These are phyloP conservation scores for Cornus kousa DNA, from an alignment of 148 eudicot genomes.

Conservation along the genomic window DNA sequence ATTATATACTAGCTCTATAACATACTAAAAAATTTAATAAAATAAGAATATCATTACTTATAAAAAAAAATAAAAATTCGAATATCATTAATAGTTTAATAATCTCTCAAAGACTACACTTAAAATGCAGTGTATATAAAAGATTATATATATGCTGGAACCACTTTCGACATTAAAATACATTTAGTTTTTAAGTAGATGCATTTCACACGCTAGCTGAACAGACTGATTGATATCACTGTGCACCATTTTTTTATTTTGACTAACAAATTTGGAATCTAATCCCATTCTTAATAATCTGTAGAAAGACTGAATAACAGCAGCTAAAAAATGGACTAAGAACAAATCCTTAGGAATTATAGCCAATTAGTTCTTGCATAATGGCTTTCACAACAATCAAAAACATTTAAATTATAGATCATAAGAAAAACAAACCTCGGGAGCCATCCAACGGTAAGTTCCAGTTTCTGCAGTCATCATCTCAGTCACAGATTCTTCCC, in stretches of 20 bases:
- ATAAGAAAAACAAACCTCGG: slow-evolving; percentile 63
- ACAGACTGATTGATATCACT: not conserved
- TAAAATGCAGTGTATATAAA: too few species aligned
- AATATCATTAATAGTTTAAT: too few species aligned
- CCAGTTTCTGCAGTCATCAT: slow-evolving; percentile 99
- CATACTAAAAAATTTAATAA: too few species aligned
- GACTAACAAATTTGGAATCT: not conserved
- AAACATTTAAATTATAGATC: not conserved
- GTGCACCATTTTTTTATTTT: not conserved
- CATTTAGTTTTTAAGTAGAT: not conserved
- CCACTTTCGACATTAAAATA: not conserved
- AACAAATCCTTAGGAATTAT: slow-evolving; percentile 8
- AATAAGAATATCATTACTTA: too few species aligned
- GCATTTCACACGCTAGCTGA: not conserved
- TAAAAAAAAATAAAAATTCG: too few species aligned
- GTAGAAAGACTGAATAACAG: not conserved
- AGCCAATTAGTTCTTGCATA: not conserved
- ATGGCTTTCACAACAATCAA: not conserved
- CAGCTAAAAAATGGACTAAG: not conserved
- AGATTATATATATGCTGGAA: not conserved
- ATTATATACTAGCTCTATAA: too few species aligned
- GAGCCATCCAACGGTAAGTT: slow-evolving; percentile 99
- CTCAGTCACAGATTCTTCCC: slow-evolving; percentile 96
- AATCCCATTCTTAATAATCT: not conserved
- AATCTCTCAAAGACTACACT: too few species aligned